Base-by-base conservation (phyloP, 768 basidiomycete species). In the Calocybe gangraenosa region DNA sequence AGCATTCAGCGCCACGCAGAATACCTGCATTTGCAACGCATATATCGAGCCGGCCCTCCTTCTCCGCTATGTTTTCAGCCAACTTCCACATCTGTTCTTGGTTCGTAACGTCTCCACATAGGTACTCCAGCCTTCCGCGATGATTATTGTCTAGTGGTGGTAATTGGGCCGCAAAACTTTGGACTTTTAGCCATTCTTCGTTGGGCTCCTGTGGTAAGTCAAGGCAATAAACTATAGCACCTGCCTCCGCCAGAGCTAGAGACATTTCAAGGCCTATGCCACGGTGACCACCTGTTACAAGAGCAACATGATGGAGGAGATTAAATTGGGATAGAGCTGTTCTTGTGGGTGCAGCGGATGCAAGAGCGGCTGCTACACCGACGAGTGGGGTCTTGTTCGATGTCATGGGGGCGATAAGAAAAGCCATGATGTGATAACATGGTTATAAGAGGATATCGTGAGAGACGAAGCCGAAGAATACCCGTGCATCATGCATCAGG, bases 1-100 rank as follows among this genome's bases (percentile, higher is more conserved):
- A 56, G 43, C 78, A 79, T 20, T 74, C 73, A 18, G 53, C 70
- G 37, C 71, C 52, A 31, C 65, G 65, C 53, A 82, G 52, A 38
- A 86, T 75, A 6, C 84, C 85, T 21, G 85, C 84, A 18, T 80
- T 80, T 0, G 83, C 82, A 39, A 85, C 59, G 49, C 81, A 83
- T 14, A 80, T 65, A 56, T 87, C 84, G 54, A 87, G 59, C 43
- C 81, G 65, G 0, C 76, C 77, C 50, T 86, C 83, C 56, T 69
- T 71, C 39, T 75, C 62, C 0, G 69, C 80, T 33, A 87, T 80
- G 47, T 68, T 63, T 56, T 78, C 71, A 28, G 69, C 67, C 28
- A 62, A 56, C 56, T 67, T 72, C 79, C 65, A 77, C 47, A 64
- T 64, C 11, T 37, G 63, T 54, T 65, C 28, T 50, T 84, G 81